Evolutionary conservation across 768 basidiomycete genomes (phyloP).

Genomic region (Pholiota conissans): DNA sequence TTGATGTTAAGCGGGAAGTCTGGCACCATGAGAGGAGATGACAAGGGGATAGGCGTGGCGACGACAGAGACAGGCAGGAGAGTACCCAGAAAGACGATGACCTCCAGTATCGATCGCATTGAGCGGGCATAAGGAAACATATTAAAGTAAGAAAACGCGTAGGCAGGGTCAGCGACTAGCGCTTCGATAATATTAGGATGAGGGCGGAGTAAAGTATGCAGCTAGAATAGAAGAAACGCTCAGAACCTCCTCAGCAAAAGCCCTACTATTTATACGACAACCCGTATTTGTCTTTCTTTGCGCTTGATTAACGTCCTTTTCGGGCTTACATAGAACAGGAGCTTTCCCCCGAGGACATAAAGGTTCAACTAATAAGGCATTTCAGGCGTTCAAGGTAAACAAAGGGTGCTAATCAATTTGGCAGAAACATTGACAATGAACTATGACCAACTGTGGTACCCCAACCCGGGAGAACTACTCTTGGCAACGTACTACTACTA

Average conservation of each 20-base stretch:
- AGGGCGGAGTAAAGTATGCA: slow-evolving; percentile 6
- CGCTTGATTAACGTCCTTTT: not conserved
- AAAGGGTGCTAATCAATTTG: not conserved
- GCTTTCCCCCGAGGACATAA: too few species aligned
- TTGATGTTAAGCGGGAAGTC: slow-evolving; percentile 27
- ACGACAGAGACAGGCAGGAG: slow-evolving; percentile 26
- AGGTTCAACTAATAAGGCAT: too few species aligned
- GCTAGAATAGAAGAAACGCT: slow-evolving; percentile 5
- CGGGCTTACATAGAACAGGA: not conserved
- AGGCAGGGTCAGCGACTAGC: slow-evolving; percentile 19
- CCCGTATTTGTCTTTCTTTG: slow-evolving; percentile 18
- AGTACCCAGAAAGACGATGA: slow-evolving; percentile 35
- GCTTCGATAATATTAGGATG: slow-evolving; percentile 8
- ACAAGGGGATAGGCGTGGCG: slow-evolving; percentile 40
- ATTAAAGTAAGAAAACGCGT: slow-evolving; percentile 11
- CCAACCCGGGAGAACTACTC: not conserved
- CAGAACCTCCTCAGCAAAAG: not conserved
- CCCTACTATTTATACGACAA: not conserved
- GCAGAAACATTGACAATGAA: not conserved
- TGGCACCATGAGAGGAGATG: slow-evolving; percentile 28
- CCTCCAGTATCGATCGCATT: slow-evolving; percentile 39
- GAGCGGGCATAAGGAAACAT: slow-evolving; percentile 27
- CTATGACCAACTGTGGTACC: not conserved
- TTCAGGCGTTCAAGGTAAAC: not conserved
- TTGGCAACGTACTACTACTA: not conserved